These are phyloP conservation scores for Tylopilus sp. DNA, from an alignment of 768 basidiomycete genomes.

Conservation along the genomic window DNA sequence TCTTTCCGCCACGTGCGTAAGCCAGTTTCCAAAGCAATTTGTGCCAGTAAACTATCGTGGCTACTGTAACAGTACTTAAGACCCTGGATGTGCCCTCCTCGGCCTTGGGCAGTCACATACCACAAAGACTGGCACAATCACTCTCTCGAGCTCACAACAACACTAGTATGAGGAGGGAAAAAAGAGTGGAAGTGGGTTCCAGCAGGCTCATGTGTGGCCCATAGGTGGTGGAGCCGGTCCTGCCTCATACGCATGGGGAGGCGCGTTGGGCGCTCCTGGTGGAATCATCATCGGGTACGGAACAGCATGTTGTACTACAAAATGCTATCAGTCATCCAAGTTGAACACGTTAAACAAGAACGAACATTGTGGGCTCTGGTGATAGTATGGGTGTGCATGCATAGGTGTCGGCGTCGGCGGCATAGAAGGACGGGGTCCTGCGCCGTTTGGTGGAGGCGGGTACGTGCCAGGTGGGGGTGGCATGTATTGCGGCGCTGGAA, in stretches of 20 bases:
- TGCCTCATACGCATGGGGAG: slow-evolving; percentile 72
- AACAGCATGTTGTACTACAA: slow-evolving; percentile 78
- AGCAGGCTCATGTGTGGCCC: slow-evolving; percentile 59
- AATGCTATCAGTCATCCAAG: slow-evolving; percentile 26
- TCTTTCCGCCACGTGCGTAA: slow-evolving; percentile 62
- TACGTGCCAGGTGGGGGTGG: slow-evolving; percentile 73
- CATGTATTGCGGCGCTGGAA: slow-evolving; percentile 73
- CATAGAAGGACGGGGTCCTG: slow-evolving; percentile 80
- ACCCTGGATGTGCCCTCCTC: slow-evolving; percentile 6
- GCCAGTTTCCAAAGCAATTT: slow-evolving; percentile 25
- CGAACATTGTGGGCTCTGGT: slow-evolving; percentile 85
- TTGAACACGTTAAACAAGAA: slow-evolving; percentile 17
- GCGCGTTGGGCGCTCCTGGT: slow-evolving; percentile 59
- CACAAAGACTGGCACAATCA: slow-evolving; percentile 24
- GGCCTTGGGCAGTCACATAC: slow-evolving; percentile 23
- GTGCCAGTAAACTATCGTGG: slow-evolving; percentile 28
- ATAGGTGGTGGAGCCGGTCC: slow-evolving; percentile 69
- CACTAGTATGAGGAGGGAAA: slow-evolving; percentile 13
- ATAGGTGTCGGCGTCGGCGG: slow-evolving; percentile 88
- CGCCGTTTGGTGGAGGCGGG: slow-evolving; percentile 74
- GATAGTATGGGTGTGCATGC: slow-evolving; percentile 85
- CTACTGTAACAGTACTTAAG: slow-evolving; percentile 26
- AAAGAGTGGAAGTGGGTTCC: slow-evolving; percentile 9
- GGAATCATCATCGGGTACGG: slow-evolving; percentile 92
- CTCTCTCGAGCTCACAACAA: slow-evolving; percentile 30